Evolutionary conservation across 2,329 filamentous ascomycete species (phyloP).

Genomic region (Penicillium sp.): DNA sequence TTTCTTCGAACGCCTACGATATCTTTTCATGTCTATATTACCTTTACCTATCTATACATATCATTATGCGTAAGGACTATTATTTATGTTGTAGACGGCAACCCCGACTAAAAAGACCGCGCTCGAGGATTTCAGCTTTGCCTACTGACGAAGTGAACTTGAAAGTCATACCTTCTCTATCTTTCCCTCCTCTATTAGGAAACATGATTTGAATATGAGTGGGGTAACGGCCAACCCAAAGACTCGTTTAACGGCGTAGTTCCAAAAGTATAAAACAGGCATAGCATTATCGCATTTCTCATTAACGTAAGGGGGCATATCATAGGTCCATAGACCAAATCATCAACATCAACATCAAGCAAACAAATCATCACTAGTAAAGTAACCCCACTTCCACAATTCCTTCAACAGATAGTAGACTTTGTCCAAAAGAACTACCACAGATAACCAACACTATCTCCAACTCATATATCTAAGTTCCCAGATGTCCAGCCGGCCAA

Average conservation of each 20-base stretch:
- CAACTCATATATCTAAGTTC: background rate
- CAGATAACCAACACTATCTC: background rate
- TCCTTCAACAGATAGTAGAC: background rate
- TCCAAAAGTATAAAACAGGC: background rate
- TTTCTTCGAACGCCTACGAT: background rate
- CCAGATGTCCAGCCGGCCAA: background rate
- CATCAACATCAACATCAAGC: conserved; percentile 1
- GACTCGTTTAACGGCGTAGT: background rate
- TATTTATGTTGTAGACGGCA: background rate
- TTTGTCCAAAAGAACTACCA: background rate
- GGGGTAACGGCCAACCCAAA: background rate
- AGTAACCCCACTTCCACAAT: background rate
- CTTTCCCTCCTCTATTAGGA: background rate
- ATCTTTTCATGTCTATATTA: background rate
- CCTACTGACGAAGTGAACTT: background rate
- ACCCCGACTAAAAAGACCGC: background rate
- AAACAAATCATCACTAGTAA: conserved; percentile 1
- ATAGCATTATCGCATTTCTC: conserved; percentile 10
- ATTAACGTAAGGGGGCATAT: conserved; percentile 13
- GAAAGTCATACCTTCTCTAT: background rate
- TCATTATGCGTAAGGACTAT: background rate
- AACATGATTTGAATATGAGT: background rate
- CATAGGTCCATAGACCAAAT: conserved; percentile 7
- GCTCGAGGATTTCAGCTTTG: background rate
- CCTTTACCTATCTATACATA: background rate